These are phyloP conservation scores for Neurospora sp. DNA, from an alignment of 495 filamentous ascomycete genomes.

Conservation along the genomic window DNA sequence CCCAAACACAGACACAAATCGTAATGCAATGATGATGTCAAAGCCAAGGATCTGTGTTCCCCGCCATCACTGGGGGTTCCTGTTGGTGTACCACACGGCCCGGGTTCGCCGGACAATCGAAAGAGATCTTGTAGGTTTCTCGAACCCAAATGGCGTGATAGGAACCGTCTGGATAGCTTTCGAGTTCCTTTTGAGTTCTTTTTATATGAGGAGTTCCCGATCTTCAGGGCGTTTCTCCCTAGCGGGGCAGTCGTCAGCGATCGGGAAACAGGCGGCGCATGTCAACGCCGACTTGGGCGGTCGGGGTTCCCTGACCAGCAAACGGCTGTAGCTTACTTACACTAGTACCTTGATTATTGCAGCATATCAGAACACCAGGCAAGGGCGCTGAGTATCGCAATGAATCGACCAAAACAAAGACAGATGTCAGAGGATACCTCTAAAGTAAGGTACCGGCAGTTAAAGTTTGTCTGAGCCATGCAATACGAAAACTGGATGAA, in stretches of 20 bases:
- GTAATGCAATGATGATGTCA: background rate
- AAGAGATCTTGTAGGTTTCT: background rate
- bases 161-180: background rate
- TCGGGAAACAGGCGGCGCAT: background rate
- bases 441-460: background rate
- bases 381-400: background rate
- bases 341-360: background rate
- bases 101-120: background rate
- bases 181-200: background rate
- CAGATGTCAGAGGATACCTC: background rate
- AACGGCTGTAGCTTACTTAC: background rate
- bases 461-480: background rate
- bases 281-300: background rate
- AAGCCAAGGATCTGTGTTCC: background rate
- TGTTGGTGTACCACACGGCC: background rate
- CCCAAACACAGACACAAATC: background rate
- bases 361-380: background rate
- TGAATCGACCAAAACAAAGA: background rate
- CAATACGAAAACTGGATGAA: background rate
- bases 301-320: background rate
- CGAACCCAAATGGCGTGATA: background rate
- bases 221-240: background rate
- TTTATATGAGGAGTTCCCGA: background rate
- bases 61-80: background rate
- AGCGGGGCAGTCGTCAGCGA: background rate